A percentile compares a stretch with the other conserved stretches of the same genome.
Evolutionary conservation across 441 rosid species (phyloP).

Genomic region (Pelargonium citronellum): DNA sequence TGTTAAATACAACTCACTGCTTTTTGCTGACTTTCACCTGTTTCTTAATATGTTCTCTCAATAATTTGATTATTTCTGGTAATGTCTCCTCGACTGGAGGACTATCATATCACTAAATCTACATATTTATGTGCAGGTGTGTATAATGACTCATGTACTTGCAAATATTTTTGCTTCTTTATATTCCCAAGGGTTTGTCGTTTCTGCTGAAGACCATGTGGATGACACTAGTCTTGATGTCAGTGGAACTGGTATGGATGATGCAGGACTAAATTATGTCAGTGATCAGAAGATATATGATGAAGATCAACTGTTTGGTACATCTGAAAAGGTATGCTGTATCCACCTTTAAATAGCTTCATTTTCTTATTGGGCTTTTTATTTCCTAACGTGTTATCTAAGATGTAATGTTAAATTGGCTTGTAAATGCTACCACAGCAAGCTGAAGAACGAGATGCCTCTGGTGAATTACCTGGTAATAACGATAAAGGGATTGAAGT

Average conservation of each 20-base stretch:
- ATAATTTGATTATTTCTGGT: no score
- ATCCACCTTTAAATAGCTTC: no score
- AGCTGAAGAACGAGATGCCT: slow-evolving; percentile 38
- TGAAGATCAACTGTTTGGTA: slow-evolving; percentile 39
- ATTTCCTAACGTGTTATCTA: not conserved
- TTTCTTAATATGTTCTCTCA: no score
- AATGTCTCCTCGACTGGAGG: no score
- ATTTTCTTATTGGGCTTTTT: no score
- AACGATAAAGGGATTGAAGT: slow-evolving; percentile 87
- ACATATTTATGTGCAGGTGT: slow-evolving; percentile 46
- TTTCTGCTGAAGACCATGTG: slow-evolving; percentile 48
- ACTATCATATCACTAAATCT: not conserved
- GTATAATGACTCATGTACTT: slow-evolving; percentile 64
- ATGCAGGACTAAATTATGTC: slow-evolving; percentile 73
- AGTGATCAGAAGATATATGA: slow-evolving; percentile 87
- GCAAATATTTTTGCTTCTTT: slow-evolving; percentile 66
- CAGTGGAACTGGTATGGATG: slow-evolving; percentile 89
- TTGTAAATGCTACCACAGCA: no score
- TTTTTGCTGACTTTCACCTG: no score
- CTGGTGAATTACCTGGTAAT: slow-evolving; percentile 50
- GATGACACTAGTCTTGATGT: slow-evolving; percentile 44
- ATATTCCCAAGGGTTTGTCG: slow-evolving; percentile 77
- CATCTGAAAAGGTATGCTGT: no score
- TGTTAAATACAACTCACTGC: no score
- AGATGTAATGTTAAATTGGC: not conserved